phyloP scores from a whole-genome alignment of 2,329 filamentous ascomycete species.

The Fusarium sp. region DNA sequence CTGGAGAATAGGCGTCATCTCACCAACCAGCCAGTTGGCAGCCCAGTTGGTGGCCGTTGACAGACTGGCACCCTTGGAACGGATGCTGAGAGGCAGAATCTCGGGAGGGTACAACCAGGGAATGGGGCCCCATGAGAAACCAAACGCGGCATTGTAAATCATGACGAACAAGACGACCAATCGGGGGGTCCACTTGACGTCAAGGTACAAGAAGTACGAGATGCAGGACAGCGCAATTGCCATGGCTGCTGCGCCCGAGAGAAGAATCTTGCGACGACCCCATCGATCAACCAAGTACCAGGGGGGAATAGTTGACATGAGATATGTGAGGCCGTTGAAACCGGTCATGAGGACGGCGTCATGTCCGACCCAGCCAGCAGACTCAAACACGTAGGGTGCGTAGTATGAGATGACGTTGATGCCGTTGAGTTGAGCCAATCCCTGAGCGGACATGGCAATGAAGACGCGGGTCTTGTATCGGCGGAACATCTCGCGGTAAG shows the following conservation, averaged over 20 bases:
- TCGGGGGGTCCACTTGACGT: slow-evolving; percentile 80
- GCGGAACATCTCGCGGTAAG: slow-evolving; percentile 94
- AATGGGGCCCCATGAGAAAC: slow-evolving; percentile 94
- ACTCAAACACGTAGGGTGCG: slow-evolving; percentile 94
- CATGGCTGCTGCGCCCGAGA: slow-evolving; percentile 92
- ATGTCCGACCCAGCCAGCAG: slow-evolving; percentile 93
- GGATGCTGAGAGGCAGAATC: slow-evolving; percentile 94
- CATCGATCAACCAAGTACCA: slow-evolving; percentile 97
- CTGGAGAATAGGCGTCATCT: slow-evolving; percentile 93
- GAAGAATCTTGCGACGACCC: slow-evolving; percentile 88
- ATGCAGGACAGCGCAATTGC: slow-evolving; percentile 87
- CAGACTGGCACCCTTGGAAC: slow-evolving; percentile 95
- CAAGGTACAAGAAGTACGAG: slow-evolving; percentile 94
- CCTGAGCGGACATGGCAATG: slow-evolving; percentile 98
- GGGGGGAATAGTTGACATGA: slow-evolving; percentile 91
- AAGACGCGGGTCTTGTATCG: slow-evolving; percentile 92
- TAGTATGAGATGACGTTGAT: slow-evolving; percentile 99
- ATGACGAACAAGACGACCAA: slow-evolving; percentile 95
- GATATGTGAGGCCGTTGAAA: slow-evolving; percentile 90
- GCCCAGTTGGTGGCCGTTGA: slow-evolving; percentile 98
- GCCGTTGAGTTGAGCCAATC: slow-evolving; percentile 94
- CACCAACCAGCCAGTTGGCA: slow-evolving; percentile 97
- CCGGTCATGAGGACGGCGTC: slow-evolving; percentile 96
- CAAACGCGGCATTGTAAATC: slow-evolving; percentile 98
- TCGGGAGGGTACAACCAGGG: slow-evolving; percentile 99